Evolutionary conservation across 2,329 filamentous ascomycete species (phyloP), one percentile per base, ranked within the genome.

Genomic region (Hansfordia pulvinata): DNA sequence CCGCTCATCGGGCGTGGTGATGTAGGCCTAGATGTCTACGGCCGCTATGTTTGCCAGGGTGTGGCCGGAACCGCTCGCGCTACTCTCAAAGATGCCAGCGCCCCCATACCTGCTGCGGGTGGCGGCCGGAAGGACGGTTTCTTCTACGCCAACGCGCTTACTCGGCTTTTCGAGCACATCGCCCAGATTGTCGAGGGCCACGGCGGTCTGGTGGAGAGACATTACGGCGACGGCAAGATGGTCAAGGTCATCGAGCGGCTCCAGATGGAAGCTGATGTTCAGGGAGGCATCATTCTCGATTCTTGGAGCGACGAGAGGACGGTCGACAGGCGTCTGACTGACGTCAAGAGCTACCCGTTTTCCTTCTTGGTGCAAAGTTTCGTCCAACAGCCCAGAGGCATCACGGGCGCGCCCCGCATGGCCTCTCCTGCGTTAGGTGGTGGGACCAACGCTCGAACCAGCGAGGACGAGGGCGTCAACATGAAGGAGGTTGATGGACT

Each of bases 341-440:
- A 98, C 44, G 83, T 93, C 51, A 96, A 92, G 56, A 93, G 86
- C 29, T 98, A 98, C 47, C 86, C 90, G 1, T 98, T 93, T 50
- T 93, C 86, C 0, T 98, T 98, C 46, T 59, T 98, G 23, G 86
- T 96, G 0, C 86, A 94, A 53, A 94, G 86, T 55, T 94, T 93
- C 48, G 50, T 93, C 24, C 74, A 82, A 0, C 62, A 69, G 17
- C 77, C 83, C 31, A 76, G 76, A 33, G 60, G 69, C 5, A 52
- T 63, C 20, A 40, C 47, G 8, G 71, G 70, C 2, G 75, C 75
- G 2, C 68, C 77, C 3, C 69, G 83, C 23, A 71, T 83, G 19
- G 76, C 67, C 35, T 93, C 86, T 2, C 88, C 88, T 2, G 81
- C 81, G 1, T 50, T 65, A 19, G 70, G 71, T 10, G 59, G 61